A percentile compares a stretch with the other conserved stretches of the same genome.
Conservation (phyloP, 257 asterid genomes). For the Fraxinus cuspidata region DNA sequence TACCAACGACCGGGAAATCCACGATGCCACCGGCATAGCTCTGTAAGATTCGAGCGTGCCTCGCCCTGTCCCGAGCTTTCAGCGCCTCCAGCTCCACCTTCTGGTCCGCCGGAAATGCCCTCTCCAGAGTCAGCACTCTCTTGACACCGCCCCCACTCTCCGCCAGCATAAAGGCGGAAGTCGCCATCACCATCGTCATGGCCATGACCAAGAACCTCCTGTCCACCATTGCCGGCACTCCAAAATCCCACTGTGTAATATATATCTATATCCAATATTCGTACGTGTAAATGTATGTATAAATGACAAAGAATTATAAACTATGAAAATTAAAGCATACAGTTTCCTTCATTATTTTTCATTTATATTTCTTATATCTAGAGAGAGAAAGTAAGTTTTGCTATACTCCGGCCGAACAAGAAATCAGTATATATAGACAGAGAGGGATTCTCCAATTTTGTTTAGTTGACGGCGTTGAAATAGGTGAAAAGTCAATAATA, state of each 20-base stretch:
- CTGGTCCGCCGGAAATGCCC: constrained; percentile 59
- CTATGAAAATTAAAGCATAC: constrained; percentile 6
- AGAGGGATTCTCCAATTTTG: no score
- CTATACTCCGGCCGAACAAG: background rate
- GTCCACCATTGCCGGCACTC: constrained; percentile 51
- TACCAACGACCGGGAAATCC: constrained; percentile 67
- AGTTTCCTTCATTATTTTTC: background rate
- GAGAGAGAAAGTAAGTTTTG: background rate
- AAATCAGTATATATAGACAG: background rate
- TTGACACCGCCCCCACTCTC: constrained; percentile 36
- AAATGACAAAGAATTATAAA: background rate
- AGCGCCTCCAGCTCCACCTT: constrained; percentile 54
- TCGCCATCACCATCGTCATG: constrained; percentile 25
- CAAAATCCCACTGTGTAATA: constrained; percentile 9
- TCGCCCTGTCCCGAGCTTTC: constrained; percentile 73
- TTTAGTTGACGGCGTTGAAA: background rate
- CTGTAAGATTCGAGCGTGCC: constrained; percentile 77
- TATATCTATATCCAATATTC: background rate
- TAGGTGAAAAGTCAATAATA: background rate
- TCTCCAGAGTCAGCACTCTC: constrained; percentile 58
- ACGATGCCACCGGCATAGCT: constrained; percentile 72
- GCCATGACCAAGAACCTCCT: constrained; percentile 30
- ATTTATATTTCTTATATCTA: background rate
- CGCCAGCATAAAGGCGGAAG: constrained; percentile 25
- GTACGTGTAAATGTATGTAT: background rate